Percentiles rank a stretch among this genome's conserved stretches.
These are phyloP conservation scores for Schizosaccharomyces osmophilus DNA, from an alignment of 805 yeast genomes.

Conservation along the genomic window DNA sequence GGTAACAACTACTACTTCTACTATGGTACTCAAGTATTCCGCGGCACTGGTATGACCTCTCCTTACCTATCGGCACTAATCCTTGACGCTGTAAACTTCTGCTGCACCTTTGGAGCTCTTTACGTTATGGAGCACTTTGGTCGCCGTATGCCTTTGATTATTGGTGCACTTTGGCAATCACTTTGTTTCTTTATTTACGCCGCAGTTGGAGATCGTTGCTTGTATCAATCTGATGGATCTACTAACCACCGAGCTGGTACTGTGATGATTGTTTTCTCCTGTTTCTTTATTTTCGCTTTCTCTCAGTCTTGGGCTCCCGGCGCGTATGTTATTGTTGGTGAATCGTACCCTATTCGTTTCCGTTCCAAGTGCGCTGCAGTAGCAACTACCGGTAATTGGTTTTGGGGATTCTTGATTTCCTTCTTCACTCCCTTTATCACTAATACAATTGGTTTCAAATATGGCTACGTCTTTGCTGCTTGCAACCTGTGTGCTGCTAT, in stretches of 20 bases:
- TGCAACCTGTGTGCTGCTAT: conserved; percentile 28
- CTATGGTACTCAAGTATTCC: conserved; percentile 34
- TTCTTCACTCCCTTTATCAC: conserved; percentile 49
- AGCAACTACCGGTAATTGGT: conserved; percentile 21
- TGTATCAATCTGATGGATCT: conserved; percentile 16
- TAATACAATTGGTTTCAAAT: conserved; percentile 32
- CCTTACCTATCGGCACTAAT: conserved; percentile 24
- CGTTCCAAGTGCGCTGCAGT: conserved; percentile 11
- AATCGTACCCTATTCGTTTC: conserved; percentile 24
- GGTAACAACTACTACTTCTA: conserved; percentile 49
- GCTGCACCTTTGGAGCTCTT: conserved; percentile 26
- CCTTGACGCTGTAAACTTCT: conserved; percentile 28
- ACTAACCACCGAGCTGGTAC: conserved; percentile 16
- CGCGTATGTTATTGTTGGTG: conserved; percentile 23
- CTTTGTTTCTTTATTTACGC: conserved; percentile 30
- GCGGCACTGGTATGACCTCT: conserved; percentile 12
- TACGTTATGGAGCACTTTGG: conserved; percentile 28
- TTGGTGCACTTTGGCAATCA: conserved; percentile 26
- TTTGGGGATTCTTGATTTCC: conserved; percentile 31
- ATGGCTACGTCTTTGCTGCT: conserved; percentile 38
- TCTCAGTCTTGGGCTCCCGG: conserved; percentile 36
- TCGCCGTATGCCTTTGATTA: conserved; percentile 22
- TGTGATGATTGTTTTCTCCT: conserved; percentile 30
- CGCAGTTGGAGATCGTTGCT: conserved; percentile 20
- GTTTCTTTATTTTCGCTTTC: conserved; percentile 26